A percentile compares a stretch with the other conserved stretches of the same genome.
phyloP scores from a whole-genome alignment of 352 stramenopile species.

The Phytopythium cucurbitacearum region DNA sequence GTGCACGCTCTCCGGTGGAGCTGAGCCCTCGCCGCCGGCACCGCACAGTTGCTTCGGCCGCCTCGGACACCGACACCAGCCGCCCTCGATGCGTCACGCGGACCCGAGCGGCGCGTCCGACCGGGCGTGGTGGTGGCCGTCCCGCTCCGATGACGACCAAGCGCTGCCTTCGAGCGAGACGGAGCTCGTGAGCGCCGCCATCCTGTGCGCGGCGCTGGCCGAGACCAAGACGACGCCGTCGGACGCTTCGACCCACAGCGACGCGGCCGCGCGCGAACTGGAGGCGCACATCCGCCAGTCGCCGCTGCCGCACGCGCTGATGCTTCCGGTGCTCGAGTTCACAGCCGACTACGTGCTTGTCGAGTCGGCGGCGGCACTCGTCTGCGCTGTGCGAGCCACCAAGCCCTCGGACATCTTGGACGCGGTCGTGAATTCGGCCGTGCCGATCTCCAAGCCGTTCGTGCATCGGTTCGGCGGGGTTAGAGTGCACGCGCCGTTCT shows the following conservation, averaged over 20 bases:
- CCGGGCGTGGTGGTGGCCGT: constrained; percentile 46
- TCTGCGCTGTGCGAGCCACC: constrained; percentile 69
- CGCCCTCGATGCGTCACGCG: not conserved
- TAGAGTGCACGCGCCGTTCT: constrained; percentile 75
- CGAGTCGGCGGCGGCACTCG: constrained; percentile 50
- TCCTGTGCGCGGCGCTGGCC: constrained; percentile 65
- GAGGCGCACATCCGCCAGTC: constrained; percentile 60
- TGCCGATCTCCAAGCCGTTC: constrained; percentile 59
- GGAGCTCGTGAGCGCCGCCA: constrained; percentile 66
- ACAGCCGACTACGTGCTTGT: constrained; percentile 50
- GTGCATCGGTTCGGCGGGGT: constrained; percentile 70
- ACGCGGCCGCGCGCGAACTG: constrained; percentile 26
- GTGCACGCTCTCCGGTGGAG: too few relatives aligned
- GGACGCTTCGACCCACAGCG: constrained; percentile 11
- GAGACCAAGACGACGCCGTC: constrained; percentile 22
- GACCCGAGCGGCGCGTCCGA: constrained; percentile 1
- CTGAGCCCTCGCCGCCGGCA: not conserved
- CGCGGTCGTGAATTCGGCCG: constrained; percentile 59
- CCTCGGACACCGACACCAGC: not conserved
- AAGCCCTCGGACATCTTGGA: constrained; percentile 57
- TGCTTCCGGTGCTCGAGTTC: constrained; percentile 50
- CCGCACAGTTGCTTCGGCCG: too few relatives aligned
- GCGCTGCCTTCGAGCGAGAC: constrained; percentile 51
- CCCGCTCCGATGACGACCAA: constrained; percentile 6
- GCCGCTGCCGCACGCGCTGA: constrained; percentile 57